Evolutionary conservation across 2,329 filamentous ascomycete genomes (phyloP).

Genomic region (Sarocladiaceae sp.): DNA sequence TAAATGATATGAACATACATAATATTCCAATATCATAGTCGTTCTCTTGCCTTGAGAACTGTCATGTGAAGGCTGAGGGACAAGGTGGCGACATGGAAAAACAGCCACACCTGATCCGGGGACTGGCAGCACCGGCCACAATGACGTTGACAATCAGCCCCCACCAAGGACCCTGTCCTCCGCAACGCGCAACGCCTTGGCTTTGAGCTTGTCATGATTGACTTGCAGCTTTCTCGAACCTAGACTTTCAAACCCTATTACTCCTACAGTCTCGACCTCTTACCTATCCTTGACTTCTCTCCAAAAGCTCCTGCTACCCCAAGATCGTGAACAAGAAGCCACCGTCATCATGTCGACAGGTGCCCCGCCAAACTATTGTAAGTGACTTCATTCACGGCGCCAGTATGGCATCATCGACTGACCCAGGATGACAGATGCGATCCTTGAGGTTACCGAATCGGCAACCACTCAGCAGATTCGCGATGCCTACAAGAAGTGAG

Average conservation of each 20-base stretch:
- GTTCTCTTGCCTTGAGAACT: no score
- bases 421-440: conserved; percentile 51
- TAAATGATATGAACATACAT: not conserved
- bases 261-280: not conserved
- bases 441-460: conserved; percentile 68
- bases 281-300: not conserved
- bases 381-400: conserved; percentile 19
- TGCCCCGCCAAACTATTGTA: conserved; percentile 57
- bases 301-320: no score
- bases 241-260: not conserved
- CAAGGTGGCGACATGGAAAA: conserved; percentile 5
- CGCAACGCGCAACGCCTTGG: not conserved
- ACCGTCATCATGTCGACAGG: conserved; percentile 28
- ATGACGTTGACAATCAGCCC: conserved; percentile 35
- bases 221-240: not conserved
- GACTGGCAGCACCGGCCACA: conserved; percentile 29
- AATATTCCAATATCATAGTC: not conserved
- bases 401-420: conserved; percentile 14
- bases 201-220: not conserved
- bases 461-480: conserved; percentile 82
- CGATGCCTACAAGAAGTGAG: conserved; percentile 86
- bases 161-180: conserved; percentile 13
- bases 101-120: conserved; percentile 19
- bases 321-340: not conserved
- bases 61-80: conserved; percentile 8